phyloP scores from a whole-genome alignment of 2,329 filamentous ascomycete genomes.

The Neospermospora avenae region DNA sequence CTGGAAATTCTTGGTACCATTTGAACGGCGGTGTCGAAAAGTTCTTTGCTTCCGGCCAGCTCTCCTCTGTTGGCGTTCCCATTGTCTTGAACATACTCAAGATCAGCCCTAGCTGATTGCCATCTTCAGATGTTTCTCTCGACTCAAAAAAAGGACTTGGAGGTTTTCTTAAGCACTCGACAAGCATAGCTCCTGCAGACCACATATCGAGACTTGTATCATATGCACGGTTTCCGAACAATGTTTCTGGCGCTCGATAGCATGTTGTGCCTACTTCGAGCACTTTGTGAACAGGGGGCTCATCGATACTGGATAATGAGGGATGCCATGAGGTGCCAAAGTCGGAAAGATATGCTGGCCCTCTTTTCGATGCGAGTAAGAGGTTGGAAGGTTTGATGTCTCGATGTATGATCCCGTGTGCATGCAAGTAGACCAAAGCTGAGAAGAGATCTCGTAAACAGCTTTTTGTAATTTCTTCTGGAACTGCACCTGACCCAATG shows the following conservation, averaged over 20 bases:
- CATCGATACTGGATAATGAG: conserved; percentile 49
- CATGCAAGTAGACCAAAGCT: conserved; percentile 70
- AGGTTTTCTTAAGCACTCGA: conserved; percentile 61
- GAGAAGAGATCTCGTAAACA: conserved; percentile 66
- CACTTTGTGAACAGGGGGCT: conserved; percentile 68
- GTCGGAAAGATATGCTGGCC: conserved; percentile 78
- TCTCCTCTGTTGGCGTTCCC: conserved; percentile 76
- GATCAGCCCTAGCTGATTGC: conserved; percentile 87
- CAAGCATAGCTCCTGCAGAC: conserved; percentile 80
- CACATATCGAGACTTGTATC: conserved; percentile 77
- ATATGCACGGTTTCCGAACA: conserved; percentile 81
- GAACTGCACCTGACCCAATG: conserved; percentile 47
- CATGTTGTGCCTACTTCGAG: conserved; percentile 91
- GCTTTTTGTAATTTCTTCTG: conserved; percentile 34
- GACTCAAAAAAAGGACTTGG: conserved; percentile 76
- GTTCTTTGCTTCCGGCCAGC: conserved; percentile 74
- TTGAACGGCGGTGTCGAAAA: conserved; percentile 81
- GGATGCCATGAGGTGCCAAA: conserved; percentile 89
- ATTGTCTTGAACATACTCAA: conserved; percentile 89
- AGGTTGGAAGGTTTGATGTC: conserved; percentile 94
- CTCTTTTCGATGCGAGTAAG: conserved; percentile 62
- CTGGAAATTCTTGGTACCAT: conserved; percentile 75
- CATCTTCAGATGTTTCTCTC: conserved; percentile 68
- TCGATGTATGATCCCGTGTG: conserved; percentile 77
- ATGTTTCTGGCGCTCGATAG: conserved; percentile 84